A percentile compares a stretch with the other conserved stretches of the same genome.
Evolutionary conservation across 164 flowering plant species (phyloP).

Genomic region (Chloranthus sessilifolius): DNA sequence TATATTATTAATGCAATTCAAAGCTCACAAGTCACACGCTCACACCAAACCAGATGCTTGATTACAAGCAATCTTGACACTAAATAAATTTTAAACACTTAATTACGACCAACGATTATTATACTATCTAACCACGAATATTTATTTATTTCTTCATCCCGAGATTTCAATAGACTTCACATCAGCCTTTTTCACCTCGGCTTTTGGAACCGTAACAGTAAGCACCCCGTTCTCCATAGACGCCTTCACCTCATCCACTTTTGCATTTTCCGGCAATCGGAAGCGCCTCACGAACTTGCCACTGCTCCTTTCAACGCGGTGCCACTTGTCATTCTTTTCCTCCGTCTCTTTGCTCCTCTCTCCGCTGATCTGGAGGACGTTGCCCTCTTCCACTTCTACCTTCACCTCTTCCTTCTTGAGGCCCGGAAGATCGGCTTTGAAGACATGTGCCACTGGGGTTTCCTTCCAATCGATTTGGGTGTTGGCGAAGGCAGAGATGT

Average conservation of each 20-base stretch:
- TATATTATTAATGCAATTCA: too few species aligned
- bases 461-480: conserved; percentile 32
- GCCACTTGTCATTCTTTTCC: conserved; percentile 30
- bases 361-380: conserved; percentile 29
- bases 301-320: conserved; percentile 25
- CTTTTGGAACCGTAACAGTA: conserved; percentile 29
- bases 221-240: conserved; percentile 30
- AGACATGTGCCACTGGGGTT: conserved; percentile 30
- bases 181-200: conserved; percentile 17
- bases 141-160: too few species aligned
- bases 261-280: conserved; percentile 29
- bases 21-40: too few species aligned
- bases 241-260: conserved; percentile 24
- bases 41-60: too few species aligned
- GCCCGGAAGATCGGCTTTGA: conserved; percentile 34
- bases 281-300: conserved; percentile 29
- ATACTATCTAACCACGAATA: too few species aligned
- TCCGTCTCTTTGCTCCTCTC: conserved; percentile 25
- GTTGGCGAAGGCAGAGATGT: conserved; percentile 4
- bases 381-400: conserved; percentile 33
- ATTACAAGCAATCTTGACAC: too few species aligned
- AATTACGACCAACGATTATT: too few species aligned
- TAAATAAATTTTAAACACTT: too few species aligned
- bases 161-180: conserved; percentile 22
- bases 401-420: conserved; percentile 30